phyloP scores from a whole-genome alignment of 169 alveolate genomes.

The Eimeria maxima region DNA sequence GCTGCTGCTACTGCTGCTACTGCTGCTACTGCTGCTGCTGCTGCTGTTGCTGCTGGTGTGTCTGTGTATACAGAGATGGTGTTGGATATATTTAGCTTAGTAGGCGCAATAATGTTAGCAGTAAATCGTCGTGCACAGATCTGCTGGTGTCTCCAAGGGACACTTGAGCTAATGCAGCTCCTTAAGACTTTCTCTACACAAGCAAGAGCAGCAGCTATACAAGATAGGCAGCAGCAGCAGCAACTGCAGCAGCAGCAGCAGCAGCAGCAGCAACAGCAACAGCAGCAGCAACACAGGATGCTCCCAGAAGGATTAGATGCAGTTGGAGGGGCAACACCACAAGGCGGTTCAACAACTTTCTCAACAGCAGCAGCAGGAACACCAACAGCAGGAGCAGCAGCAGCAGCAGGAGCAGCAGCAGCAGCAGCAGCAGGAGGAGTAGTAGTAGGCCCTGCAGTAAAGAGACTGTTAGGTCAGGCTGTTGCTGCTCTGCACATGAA shows the following conservation, averaged over 20 bases:
- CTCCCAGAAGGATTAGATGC: not conserved
- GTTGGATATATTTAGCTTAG: constrained; percentile 70
- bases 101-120: constrained; percentile 78
- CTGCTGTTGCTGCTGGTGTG: too few species aligned
- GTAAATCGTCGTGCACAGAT: constrained; percentile 79
- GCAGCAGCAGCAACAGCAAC: not conserved
- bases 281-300: not conserved
- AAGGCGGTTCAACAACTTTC: not conserved
- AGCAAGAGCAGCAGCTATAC: constrained; percentile 3
- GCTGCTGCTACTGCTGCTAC: not conserved
- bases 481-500: constrained; percentile 53
- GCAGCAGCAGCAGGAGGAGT: constrained; percentile 37
- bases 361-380: not conserved
- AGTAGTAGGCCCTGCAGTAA: constrained; percentile 1
- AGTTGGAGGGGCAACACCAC: not conserved
- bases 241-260: constrained; percentile 28
- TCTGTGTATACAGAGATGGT: constrained; percentile 46
- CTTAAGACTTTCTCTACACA: constrained; percentile 60
- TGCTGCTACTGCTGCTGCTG: constrained; percentile 36
- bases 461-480: constrained; percentile 36
- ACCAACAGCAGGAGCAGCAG: constrained; percentile 16
- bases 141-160: constrained; percentile 73
- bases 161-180: constrained; percentile 67
- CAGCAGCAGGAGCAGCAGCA: constrained; percentile 14
- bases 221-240: constrained; percentile 34